These are phyloP conservation scores for Clonostachys byssicola DNA, from an alignment of 2,329 filamentous ascomycete genomes.

Conservation along the genomic window DNA sequence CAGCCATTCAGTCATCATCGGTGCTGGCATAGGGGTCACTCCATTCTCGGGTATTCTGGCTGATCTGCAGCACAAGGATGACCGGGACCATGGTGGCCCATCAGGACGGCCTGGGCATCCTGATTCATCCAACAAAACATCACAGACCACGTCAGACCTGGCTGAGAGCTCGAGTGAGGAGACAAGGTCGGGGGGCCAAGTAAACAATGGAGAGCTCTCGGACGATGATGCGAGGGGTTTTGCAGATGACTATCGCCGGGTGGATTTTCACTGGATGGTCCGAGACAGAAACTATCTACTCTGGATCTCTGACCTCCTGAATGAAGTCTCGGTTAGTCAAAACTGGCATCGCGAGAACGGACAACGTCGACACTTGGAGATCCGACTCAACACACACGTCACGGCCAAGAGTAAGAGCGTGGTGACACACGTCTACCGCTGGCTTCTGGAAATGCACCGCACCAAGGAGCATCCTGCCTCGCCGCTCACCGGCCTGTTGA, in stretches of 20 bases:
- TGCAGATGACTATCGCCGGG: slow-evolving; percentile 36
- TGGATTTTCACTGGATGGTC: slow-evolving; percentile 59
- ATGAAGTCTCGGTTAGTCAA: slow-evolving; percentile 35
- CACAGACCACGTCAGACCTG: no score
- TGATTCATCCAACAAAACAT: background rate
- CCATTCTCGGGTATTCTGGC: slow-evolving; percentile 53
- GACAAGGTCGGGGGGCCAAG: background rate
- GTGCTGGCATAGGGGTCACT: slow-evolving; percentile 53
- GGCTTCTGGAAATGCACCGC: slow-evolving; percentile 51
- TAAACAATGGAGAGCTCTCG: background rate
- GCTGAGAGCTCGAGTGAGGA: background rate
- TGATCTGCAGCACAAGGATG: slow-evolving; percentile 44
- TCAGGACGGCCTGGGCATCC: background rate
- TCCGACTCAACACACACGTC: slow-evolving; percentile 52
- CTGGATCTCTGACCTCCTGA: slow-evolving; percentile 54
- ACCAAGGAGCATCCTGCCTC: slow-evolving; percentile 45
- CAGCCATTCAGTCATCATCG: slow-evolving; percentile 49
- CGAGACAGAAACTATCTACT: slow-evolving; percentile 50
- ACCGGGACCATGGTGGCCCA: slow-evolving; percentile 24
- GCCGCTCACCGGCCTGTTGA: slow-evolving; percentile 48
- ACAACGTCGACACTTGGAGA: slow-evolving; percentile 35
- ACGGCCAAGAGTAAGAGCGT: slow-evolving; percentile 49
- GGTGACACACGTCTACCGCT: slow-evolving; percentile 50
- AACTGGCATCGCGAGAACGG: slow-evolving; percentile 29
- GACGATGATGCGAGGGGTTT: slow-evolving; percentile 15